Evolutionary conservation across 345 rosid genomes (phyloP).

Genomic region (Iberis pinnata): DNA sequence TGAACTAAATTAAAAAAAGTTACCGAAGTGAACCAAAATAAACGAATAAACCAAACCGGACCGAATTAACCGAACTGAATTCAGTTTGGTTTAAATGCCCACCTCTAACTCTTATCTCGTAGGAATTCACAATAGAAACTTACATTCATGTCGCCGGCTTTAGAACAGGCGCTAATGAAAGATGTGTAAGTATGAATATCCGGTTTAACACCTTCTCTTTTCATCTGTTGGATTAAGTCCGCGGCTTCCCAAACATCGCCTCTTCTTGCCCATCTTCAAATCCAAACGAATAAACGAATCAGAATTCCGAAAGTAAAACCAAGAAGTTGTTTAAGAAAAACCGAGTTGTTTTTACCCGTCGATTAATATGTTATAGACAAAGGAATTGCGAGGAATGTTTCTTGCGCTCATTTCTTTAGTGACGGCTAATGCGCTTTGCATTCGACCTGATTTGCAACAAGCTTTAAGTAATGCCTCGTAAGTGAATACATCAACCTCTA

Average conservation of each 20-base stretch:
- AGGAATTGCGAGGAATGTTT: conserved; percentile 74
- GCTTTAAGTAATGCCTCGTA: conserved; percentile 94
- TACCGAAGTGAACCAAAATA: no score
- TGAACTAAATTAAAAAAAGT: no score
- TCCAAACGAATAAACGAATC: no score
- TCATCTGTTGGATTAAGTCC: conserved; percentile 94
- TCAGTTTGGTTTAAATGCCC: no score
- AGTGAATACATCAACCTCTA: conserved; percentile 73
- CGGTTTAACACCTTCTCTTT: conserved; percentile 69
- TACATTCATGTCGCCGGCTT: conserved; percentile 97
- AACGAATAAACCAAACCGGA: no score
- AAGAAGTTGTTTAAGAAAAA: neutral
- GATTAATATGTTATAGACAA: conserved; percentile 74
- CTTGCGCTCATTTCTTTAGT: conserved; percentile 83
- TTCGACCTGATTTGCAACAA: conserved; percentile 95
- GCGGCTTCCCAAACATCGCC: conserved; percentile 99
- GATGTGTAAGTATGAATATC: conserved; percentile 93
- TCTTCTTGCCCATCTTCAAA: conserved; percentile 99
- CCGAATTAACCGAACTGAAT: no score
- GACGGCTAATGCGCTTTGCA: conserved; percentile 97
- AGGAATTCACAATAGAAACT: no score
- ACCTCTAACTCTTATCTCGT: no score
- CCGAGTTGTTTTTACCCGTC: conserved; percentile 54
- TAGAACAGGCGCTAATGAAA: conserved; percentile 86
- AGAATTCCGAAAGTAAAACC: neutral